These are phyloP conservation scores for Chlorociboria aeruginascens DNA, from an alignment of 495 filamentous ascomycete species.

Conservation along the genomic window DNA sequence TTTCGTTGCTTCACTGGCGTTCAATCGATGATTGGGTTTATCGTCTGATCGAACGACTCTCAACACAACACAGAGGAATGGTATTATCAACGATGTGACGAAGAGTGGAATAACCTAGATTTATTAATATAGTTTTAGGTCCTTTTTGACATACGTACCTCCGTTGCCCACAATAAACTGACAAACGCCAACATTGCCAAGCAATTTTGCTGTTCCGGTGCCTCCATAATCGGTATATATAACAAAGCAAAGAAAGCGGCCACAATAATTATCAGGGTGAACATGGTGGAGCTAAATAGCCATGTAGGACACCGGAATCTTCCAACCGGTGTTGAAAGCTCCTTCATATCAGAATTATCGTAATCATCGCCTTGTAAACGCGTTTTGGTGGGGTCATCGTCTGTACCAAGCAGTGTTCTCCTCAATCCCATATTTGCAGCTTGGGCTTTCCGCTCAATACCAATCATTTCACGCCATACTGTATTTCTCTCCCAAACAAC, in stretches of 20 bases:
- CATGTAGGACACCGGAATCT: conserved; percentile 63
- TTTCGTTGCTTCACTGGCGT: conserved; percentile 59
- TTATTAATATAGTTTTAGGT: background rate
- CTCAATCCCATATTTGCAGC: conserved; percentile 80
- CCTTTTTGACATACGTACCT: conserved; percentile 38
- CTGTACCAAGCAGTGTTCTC: conserved; percentile 66
- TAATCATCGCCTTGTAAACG: conserved; percentile 77
- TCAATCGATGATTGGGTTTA: conserved; percentile 55
- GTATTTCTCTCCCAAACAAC: conserved; percentile 99
- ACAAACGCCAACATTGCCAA: conserved; percentile 89
- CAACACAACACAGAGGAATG: conserved; percentile 83
- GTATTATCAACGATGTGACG: conserved; percentile 87
- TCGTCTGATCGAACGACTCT: conserved; percentile 69
- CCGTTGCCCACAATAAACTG: conserved; percentile 91
- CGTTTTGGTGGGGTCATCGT: conserved; percentile 53
- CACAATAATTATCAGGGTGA: conserved; percentile 59
- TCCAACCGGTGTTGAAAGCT: conserved; percentile 72
- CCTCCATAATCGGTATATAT: conserved; percentile 63
- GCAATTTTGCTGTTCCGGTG: conserved; percentile 87
- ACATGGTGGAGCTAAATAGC: conserved; percentile 72
- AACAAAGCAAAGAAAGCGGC: conserved; percentile 62
- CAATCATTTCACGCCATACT: conserved; percentile 98
- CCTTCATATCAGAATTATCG: conserved; percentile 41
- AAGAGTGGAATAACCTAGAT: conserved; percentile 85
- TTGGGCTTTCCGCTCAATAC: conserved; percentile 90